These are phyloP conservation scores for Metschnikowia henanensis DNA, from an alignment of 805 yeast genomes.

Conservation along the genomic window DNA sequence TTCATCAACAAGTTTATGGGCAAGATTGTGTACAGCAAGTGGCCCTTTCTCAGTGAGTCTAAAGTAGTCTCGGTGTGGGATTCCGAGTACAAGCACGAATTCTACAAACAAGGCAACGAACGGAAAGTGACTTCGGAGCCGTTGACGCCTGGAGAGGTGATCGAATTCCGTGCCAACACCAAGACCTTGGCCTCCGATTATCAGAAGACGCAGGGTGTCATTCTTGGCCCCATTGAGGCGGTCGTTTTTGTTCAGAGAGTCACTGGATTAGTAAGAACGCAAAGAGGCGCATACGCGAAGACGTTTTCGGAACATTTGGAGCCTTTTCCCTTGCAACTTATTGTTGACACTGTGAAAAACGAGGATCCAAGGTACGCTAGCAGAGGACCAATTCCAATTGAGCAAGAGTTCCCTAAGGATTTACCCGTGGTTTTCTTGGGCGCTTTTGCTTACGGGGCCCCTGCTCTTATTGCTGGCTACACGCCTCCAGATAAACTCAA, in stretches of 20 bases:
- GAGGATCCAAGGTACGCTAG: constrained; percentile 74
- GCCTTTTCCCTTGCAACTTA: constrained; percentile 72
- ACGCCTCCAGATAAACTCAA: constrained; percentile 43
- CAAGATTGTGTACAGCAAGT: constrained; percentile 67
- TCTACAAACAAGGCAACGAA: constrained; percentile 27
- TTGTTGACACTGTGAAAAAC: constrained; percentile 72
- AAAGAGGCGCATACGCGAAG: constrained; percentile 75
- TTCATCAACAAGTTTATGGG: constrained; percentile 64
- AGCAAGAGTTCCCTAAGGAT: constrained; percentile 76
- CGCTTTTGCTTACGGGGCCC: constrained; percentile 83
- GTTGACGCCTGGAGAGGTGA: constrained; percentile 40
- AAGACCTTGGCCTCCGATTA: constrained; percentile 43
- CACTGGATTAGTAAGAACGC: constrained; percentile 69
- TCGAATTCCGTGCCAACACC: constrained; percentile 44
- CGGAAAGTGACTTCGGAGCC: constrained; percentile 35
- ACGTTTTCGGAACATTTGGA: constrained; percentile 57
- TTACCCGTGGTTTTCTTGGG: constrained; percentile 79
- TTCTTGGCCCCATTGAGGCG: constrained; percentile 51
- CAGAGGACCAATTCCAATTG: constrained; percentile 72
- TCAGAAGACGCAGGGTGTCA: constrained; percentile 59
- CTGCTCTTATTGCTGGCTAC: constrained; percentile 66
- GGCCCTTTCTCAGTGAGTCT: constrained; percentile 92
- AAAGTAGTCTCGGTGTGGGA: constrained; percentile 65
- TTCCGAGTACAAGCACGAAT: constrained; percentile 48
- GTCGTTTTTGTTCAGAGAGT: constrained; percentile 73